A percentile compares a stretch with the other conserved stretches of the same genome.
phyloP scores from a whole-genome alignment of 1,284 basidiomycete species.

The Irpex rosettiformis region DNA sequence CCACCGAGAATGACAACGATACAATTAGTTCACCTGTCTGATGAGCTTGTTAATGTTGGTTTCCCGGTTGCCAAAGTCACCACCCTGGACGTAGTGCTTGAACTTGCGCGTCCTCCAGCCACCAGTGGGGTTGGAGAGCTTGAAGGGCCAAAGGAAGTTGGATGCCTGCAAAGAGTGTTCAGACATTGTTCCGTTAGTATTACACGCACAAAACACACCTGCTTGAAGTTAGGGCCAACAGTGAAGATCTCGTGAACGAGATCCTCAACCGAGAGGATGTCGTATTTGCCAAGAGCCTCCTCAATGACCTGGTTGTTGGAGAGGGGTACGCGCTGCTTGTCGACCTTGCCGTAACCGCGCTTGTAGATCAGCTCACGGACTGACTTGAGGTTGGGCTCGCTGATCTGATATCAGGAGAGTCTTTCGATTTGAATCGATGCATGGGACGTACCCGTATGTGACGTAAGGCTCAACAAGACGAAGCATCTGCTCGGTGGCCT shows the following conservation, averaged over 20 bases:
- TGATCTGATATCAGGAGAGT: slow-evolving; percentile 42
- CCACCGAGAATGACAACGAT: slow-evolving; percentile 14
- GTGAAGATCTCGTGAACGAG: slow-evolving; percentile 97
- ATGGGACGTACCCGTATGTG: slow-evolving; percentile 80
- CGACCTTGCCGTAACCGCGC: slow-evolving; percentile 98
- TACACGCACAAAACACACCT: slow-evolving; percentile 45
- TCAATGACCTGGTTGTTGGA: slow-evolving; percentile 95
- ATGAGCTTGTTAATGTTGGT: slow-evolving; percentile 96
- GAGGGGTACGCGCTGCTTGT: slow-evolving; percentile 97
- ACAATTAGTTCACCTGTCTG: slow-evolving; percentile 89
- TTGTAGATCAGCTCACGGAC: slow-evolving; percentile 99
- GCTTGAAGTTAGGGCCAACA: slow-evolving; percentile 98
- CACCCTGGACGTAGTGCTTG: slow-evolving; percentile 91
- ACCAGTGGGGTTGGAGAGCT: slow-evolving; percentile 98
- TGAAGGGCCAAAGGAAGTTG: slow-evolving; percentile 99
- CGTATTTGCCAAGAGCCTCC: slow-evolving; percentile 87
- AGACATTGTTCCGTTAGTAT: neutral
- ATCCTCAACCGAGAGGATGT: slow-evolving; percentile 98
- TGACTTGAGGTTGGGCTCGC: slow-evolving; percentile 95
- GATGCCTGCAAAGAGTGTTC: slow-evolving; percentile 53
- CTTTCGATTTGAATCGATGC: slow-evolving; percentile 10
- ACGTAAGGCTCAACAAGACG: slow-evolving; percentile 97
- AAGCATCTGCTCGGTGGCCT: slow-evolving; percentile 97
- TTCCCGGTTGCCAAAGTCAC: slow-evolving; percentile 97
- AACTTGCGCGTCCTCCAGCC: slow-evolving; percentile 98